Conservation (phyloP, 1,284 basidiomycete genomes). For the Microbotryum scabiosae region DNA sequence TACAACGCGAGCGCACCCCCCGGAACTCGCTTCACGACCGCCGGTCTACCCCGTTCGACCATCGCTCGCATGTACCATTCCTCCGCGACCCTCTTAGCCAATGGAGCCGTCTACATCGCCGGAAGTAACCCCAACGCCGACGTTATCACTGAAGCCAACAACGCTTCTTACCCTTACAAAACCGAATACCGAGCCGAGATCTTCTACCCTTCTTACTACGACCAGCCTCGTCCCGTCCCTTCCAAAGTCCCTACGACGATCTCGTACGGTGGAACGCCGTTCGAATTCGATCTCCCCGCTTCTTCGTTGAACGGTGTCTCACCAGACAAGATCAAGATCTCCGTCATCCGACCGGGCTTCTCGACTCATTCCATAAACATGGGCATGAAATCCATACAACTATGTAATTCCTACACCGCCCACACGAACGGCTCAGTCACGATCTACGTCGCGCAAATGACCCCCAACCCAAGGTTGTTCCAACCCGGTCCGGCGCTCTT, state of each 20-base stretch:
- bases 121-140: conserved; percentile 37
- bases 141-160: conserved; percentile 6
- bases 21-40: conserved; percentile 34
- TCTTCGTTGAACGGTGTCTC: conserved; percentile 34
- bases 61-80: conserved; percentile 43
- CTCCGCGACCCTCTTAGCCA: conserved; percentile 40
- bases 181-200: conserved; percentile 31
- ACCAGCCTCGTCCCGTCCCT: conserved; percentile 60
- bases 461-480: conserved; percentile 71
- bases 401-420: conserved; percentile 68
- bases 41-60: conserved; percentile 30
- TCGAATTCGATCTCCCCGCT: conserved; percentile 57
- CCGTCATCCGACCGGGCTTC: conserved; percentile 75
- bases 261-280: conserved; percentile 71
- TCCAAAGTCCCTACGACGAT: conserved; percentile 62
- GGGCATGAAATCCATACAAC: conserved; percentile 41
- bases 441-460: conserved; percentile 66
- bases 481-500: conserved; percentile 74
- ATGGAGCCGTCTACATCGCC: conserved; percentile 40
- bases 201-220: conserved; percentile 60
- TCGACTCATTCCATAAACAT: conserved; percentile 47
- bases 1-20: conserved; percentile 38
- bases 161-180: conserved; percentile 14
- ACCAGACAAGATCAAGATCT: conserved; percentile 61
- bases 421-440: conserved; percentile 62